Base-by-base conservation (phyloP, 768 basidiomycete genomes). In the Daedalea quercina region DNA sequence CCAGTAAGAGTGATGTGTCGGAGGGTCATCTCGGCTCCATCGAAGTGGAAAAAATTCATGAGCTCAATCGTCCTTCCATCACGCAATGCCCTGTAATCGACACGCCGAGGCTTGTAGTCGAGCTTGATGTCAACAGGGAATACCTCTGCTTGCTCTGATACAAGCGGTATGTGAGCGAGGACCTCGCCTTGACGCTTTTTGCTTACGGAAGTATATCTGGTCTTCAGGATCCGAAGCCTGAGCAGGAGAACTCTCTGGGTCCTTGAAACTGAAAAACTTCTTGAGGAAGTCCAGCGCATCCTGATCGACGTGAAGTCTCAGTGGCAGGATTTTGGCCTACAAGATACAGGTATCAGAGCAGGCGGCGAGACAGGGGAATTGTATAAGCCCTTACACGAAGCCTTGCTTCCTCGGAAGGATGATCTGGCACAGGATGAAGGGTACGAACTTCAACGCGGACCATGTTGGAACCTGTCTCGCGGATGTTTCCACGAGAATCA, bases 31-130 rank as follows among this genome's bases (percentile, higher is more conserved):
- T 97, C 96, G 3, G 95, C 90, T 0, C 92, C 94, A 61, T 98
- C 96, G 59, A 98, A 99, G 70, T 98, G 94, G 85, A 99, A 99
- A 69, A 99, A 98, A 66, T 99, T 99, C 95, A 99, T 98, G 44
- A 99, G 70, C 65, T 99, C 96, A 55, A 95, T 95, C 0, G 93
- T 94, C 67, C 78, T 82, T 13, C 96, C 96, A 55, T 94, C 87
- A 35, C 84, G 80, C 53, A 99, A 73, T 9, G 94, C 96, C 56
- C 82, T 74, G 66, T 97, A 96, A 67, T 98, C 92, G 19, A 99
- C 94, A 6, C 94, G 83, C 44, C 97, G 89, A 50, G 96, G 96
- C 66, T 99, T 99, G 69, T 98, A 99, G 65, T 99, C 96, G 11
- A 99, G 76, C 71, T 97, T 98, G 59, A 99, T 70, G 66, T 94